Evolutionary conservation across 2,329 filamentous ascomycete genomes (phyloP), one percentile per base, ranked within the genome.

Genomic region (Colletotrichum simmondsii): DNA sequence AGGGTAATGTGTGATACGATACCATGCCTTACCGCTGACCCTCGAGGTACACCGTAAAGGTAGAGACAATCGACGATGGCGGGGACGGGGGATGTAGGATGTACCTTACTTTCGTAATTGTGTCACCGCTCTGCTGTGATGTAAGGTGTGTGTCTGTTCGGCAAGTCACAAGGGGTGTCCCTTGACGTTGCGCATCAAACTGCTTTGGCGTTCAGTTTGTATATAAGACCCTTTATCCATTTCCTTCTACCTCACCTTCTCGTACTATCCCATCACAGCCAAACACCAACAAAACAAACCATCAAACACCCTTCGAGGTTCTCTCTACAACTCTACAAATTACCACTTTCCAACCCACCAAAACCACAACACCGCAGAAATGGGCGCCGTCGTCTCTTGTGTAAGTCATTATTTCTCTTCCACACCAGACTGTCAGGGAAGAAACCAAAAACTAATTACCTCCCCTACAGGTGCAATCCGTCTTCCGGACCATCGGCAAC

Each of bases 381-480:
- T 97, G 94, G 94, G 94, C 85, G 93, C 92, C 83, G 92, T 97
- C 79, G 87, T 95, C 77, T 95, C 93, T 81, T 95, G 94, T 81
- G 94, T 96, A 94, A 79, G 93, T 89, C 59, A 53, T 16, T 8
- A 22, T n/a, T 8, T 12, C 26, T 28, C 14, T 7, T 28, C 32
- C 32, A 12, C 37, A 24, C 22, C 19, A 5, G 12, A 59, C n/a
- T 78, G 75, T 80, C 75, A 68, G n/a, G 0, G 2, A 2, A 16
- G 10, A 30, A 5, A 75, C 76, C 67, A 77, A 56, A 30, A n/a
- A n/a, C 71, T 53, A 12, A 52, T 12, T 1, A 0, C 2, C 6
- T 28, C 22, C 8, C 7, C 42, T 0, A 49, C 2, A 93, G 91
- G 87, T 93, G 80, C 77, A 86, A 79, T 85, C 85, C 78, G 81